Conservation (phyloP, 768 basidiomycete genomes). For the Mycena latifolia region DNA sequence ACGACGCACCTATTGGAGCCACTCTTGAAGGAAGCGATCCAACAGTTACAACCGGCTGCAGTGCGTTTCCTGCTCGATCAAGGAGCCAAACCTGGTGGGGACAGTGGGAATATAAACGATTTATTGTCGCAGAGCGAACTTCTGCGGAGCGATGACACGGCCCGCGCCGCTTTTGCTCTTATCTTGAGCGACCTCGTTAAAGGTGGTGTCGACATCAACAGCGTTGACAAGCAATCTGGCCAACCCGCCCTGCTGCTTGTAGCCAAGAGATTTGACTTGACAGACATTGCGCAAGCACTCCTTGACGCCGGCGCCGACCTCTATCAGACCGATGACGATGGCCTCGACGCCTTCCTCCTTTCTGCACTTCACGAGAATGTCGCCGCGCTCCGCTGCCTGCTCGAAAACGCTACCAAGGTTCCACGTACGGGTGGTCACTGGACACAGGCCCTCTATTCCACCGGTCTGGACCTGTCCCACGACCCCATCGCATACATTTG, state of each 20-base stretch:
- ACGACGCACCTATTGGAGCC: conserved; percentile 11
- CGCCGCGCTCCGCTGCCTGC: neutral
- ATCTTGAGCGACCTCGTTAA: neutral
- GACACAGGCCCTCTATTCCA: neutral
- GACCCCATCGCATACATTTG: conserved; percentile 16
- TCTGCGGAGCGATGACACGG: neutral
- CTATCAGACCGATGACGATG: conserved; percentile 4
- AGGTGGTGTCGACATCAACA: neutral
- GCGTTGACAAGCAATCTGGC: neutral
- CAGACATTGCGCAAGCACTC: conserved; percentile 10
- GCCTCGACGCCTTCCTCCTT: conserved; percentile 19
- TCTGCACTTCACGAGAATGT: conserved; percentile 10
- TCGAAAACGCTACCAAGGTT: conserved; percentile 1
- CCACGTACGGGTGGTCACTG: neutral
- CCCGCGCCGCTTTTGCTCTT: neutral
- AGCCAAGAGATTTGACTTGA: neutral
- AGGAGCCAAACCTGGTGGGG: conserved; percentile 3
- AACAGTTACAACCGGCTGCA: neutral
- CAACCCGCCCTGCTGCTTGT: neutral
- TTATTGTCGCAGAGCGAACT: no score
- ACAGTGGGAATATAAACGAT: no score
- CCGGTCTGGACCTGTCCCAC: neutral
- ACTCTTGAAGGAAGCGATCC: neutral
- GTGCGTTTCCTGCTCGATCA: conserved; percentile 16
- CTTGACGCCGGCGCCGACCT: conserved; percentile 18